Conservation (phyloP, 1,284 basidiomycete species). For the Exobasidium cylindrosporum region DNA sequence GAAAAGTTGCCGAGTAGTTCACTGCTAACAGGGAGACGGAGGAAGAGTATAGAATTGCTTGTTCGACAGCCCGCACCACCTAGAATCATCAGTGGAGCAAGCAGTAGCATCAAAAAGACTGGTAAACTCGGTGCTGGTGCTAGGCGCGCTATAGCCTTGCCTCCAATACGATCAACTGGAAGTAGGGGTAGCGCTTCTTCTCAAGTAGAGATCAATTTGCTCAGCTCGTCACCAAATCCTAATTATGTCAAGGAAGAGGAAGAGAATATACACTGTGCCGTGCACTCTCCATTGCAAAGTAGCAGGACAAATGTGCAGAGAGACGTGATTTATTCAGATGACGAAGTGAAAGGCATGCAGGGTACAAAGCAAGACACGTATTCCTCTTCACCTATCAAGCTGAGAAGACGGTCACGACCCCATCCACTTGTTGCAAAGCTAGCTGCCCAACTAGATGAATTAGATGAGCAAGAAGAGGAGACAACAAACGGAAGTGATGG, state of each 20-base stretch:
- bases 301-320: neutral
- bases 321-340: slow-evolving; percentile 24
- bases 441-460: slow-evolving; percentile 8
- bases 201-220: neutral
- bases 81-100: neutral
- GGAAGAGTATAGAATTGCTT: neutral
- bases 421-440: slow-evolving; percentile 19
- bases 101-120: neutral
- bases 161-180: neutral
- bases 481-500: neutral
- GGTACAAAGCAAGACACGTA: neutral
- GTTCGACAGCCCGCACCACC: neutral
- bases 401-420: neutral
- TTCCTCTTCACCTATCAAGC: neutral
- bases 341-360: slow-evolving; percentile 18
- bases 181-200: neutral
- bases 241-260: neutral
- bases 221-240: neutral
- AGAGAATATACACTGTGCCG: neutral
- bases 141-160: no score
- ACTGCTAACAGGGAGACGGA: no score
- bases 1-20: neutral
- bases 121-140: neutral
- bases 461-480: slow-evolving; percentile 16
- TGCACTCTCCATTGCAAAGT: neutral